phyloP scores from a whole-genome alignment of 2,329 filamentous ascomycete species.

The Hymenoscyphus repandus region DNA sequence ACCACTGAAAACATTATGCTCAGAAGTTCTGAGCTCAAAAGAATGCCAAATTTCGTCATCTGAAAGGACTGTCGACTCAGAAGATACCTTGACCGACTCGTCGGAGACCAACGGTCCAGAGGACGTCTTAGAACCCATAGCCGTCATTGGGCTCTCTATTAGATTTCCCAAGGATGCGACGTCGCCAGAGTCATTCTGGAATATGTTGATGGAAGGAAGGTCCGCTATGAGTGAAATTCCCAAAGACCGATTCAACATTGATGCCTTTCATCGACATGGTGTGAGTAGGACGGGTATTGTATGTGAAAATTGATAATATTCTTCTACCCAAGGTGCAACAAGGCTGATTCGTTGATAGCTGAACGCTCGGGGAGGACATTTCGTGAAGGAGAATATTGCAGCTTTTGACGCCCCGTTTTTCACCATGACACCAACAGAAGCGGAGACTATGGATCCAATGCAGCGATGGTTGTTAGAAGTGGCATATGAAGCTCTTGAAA shows the following conservation, averaged over 20 bases:
- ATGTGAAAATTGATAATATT: neutral
- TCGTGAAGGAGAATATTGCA: conserved; percentile 31
- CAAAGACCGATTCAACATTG: conserved; percentile 40
- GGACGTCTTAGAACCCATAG: conserved; percentile 41
- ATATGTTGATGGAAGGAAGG: conserved; percentile 66
- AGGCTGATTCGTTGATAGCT: neutral
- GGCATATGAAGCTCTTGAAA: conserved; percentile 16
- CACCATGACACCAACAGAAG: conserved; percentile 33
- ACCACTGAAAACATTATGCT: too few relatives aligned
- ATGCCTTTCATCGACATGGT: conserved; percentile 32
- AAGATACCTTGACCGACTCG: too few relatives aligned
- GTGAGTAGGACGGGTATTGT: neutral
- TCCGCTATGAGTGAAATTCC: conserved; percentile 42
- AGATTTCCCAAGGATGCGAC: conserved; percentile 46
- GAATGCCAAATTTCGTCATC: too few relatives aligned
- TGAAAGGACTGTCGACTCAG: too few relatives aligned
- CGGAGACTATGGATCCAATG: conserved; percentile 41
- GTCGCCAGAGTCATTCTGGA: conserved; percentile 61
- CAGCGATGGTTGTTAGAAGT: conserved; percentile 51
- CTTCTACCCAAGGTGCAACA: too few relatives aligned
- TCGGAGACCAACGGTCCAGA: too few relatives aligned
- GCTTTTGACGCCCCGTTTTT: conserved; percentile 38
- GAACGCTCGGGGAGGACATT: conserved; percentile 21
- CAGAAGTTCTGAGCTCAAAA: too few relatives aligned
- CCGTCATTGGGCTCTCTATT: conserved; percentile 43